Evolutionary conservation across 1,284 basidiomycete species (phyloP).

Genomic region (Fomitopsis palustris): DNA sequence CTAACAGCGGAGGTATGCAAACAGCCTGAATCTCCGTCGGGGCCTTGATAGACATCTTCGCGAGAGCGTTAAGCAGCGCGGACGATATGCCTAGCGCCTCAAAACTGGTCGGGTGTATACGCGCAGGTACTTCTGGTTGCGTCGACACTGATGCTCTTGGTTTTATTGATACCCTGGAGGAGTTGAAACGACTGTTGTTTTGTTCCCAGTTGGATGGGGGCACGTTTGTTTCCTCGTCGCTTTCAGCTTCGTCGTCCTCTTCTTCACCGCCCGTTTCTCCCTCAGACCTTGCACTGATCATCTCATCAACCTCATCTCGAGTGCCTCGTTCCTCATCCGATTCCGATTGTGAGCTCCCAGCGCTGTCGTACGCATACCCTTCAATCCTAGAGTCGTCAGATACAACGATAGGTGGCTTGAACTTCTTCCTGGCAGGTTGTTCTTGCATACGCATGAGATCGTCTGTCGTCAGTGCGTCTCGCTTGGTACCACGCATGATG

Average conservation of each 20-base stretch:
- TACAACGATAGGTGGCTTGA: constrained; percentile 12
- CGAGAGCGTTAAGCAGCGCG: constrained; percentile 68
- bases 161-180: constrained; percentile 24
- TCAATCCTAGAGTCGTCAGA: constrained; percentile 13
- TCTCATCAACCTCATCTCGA: neutral
- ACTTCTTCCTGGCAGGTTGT: constrained; percentile 25
- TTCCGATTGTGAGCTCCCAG: neutral
- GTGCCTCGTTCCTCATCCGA: neutral
- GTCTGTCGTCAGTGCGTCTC: constrained; percentile 29
- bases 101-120: constrained; percentile 44
- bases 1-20: constrained; percentile 85
- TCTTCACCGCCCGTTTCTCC: neutral
- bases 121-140: constrained; percentile 8
- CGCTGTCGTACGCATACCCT: constrained; percentile 8
- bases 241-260: neutral
- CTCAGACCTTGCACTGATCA: constrained; percentile 7
- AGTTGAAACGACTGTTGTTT: constrained; percentile 9
- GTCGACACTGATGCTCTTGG: constrained; percentile 13
- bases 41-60: constrained; percentile 78
- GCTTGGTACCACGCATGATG: constrained; percentile 26
- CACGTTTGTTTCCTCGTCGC: neutral
- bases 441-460: constrained; percentile 37
- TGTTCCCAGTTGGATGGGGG: constrained; percentile 3
- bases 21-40: constrained; percentile 91
- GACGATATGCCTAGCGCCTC: constrained; percentile 72